Evolutionary conservation across 768 basidiomycete species (phyloP).

Genomic region (Russula vinacea): DNA sequence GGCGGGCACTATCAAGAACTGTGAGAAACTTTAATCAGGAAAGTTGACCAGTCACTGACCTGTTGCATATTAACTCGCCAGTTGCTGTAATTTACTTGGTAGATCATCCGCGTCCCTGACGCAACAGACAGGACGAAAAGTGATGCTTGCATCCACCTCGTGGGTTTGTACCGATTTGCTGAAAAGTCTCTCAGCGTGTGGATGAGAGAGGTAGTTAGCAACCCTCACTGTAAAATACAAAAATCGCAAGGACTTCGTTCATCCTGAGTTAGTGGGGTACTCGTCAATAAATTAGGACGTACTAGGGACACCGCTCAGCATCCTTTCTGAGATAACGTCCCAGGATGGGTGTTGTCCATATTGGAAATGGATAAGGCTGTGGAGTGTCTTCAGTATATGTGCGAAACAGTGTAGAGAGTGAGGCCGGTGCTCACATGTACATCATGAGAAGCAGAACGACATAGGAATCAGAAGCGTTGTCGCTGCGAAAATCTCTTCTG

Average conservation of each 20-base stretch:
- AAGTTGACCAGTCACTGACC: conserved; percentile 40
- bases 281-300: conserved; percentile 32
- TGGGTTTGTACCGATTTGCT: conserved; percentile 66
- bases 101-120: conserved; percentile 66
- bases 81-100: conserved; percentile 62
- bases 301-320: conserved; percentile 73
- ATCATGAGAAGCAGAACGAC: conserved; percentile 73
- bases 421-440: conserved; percentile 65
- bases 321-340: conserved; percentile 49
- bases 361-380: conserved; percentile 73
- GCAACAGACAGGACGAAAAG: conserved; percentile 58
- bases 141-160: conserved; percentile 50
- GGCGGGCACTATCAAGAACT: conserved; percentile 58
- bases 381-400: background rate
- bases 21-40: background rate
- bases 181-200: conserved; percentile 17
- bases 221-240: conserved; percentile 71
- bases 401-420: background rate
- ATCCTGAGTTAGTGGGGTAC: background rate
- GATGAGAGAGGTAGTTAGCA: background rate
- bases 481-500: conserved; percentile 69
- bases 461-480: conserved; percentile 67
- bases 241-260: conserved; percentile 60
- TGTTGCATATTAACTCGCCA: conserved; percentile 74
- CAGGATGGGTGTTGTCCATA: conserved; percentile 61